phyloP scores from a whole-genome alignment of 2,329 filamentous ascomycete genomes.

The Pseudophaeomoniella oleicola region DNA sequence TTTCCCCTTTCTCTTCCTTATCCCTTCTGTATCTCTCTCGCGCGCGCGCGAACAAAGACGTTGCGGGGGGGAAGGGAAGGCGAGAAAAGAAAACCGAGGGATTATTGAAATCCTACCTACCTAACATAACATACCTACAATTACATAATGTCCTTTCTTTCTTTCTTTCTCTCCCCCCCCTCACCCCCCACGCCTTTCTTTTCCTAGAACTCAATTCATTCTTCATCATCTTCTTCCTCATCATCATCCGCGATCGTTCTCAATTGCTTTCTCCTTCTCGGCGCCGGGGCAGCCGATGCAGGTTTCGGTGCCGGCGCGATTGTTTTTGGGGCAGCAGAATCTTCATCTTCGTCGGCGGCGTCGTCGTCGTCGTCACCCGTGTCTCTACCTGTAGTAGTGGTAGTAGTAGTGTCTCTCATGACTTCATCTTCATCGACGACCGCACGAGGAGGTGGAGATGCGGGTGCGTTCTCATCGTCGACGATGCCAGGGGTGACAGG shows the following conservation, averaged over 20 bases:
- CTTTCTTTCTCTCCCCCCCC: not conserved
- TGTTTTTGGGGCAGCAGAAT: conserved; percentile 5
- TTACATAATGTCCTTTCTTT: too few species aligned
- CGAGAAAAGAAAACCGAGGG: too few species aligned
- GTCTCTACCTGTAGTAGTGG: conserved; percentile 1
- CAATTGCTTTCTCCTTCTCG: conserved; percentile 11
- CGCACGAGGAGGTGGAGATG: not conserved
- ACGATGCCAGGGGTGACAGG: conserved; percentile 3
- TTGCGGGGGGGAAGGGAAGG: too few species aligned
- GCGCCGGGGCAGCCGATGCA: conserved; percentile 5
- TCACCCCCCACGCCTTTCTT: not conserved
- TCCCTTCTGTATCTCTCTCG: too few species aligned
- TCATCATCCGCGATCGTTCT: conserved; percentile 13
- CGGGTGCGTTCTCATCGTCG: conserved; percentile 4
- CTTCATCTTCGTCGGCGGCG: conserved; percentile 7
- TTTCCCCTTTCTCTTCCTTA: too few species aligned
- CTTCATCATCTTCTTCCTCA: conserved; percentile 11
- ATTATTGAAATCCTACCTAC: too few species aligned
- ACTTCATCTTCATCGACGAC: not conserved
- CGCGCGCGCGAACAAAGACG: too few species aligned
- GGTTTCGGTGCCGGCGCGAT: not conserved
- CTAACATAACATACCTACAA: too few species aligned
- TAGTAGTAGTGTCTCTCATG: conserved; percentile 6
- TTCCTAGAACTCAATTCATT: not conserved
- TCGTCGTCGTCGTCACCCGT: conserved; percentile 1